Evolutionary conservation across 495 filamentous ascomycete species (phyloP).

Genomic region (Chaetomium fimeti): DNA sequence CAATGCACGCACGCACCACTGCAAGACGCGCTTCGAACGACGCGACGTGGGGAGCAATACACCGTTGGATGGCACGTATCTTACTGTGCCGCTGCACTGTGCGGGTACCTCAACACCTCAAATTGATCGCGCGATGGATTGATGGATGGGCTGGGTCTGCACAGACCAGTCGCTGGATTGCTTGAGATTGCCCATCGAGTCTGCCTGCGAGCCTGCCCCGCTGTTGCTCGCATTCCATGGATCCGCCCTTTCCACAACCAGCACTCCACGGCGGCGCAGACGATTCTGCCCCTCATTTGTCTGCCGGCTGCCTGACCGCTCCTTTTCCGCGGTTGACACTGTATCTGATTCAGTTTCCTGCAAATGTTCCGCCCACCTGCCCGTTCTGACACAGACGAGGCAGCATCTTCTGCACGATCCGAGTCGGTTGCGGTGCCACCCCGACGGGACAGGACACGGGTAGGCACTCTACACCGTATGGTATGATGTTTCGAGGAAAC

Average conservation of each 20-base stretch:
- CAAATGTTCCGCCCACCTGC: conserved; percentile 2
- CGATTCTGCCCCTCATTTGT: conserved; percentile 10
- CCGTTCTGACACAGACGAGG: not conserved
- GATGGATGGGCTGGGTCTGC: not conserved
- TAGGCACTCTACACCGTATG: no score
- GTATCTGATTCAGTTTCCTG: not conserved
- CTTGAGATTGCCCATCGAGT: not conserved
- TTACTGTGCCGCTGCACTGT: conserved; percentile 2
- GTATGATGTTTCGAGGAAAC: no score
- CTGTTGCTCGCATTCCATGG: not conserved
- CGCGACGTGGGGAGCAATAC: conserved; percentile 18
- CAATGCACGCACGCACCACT: not conserved
- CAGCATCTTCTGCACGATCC: not conserved
- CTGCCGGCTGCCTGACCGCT: conserved; percentile 11
- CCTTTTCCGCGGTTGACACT: conserved; percentile 4
- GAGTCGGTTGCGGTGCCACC: conserved; percentile 1
- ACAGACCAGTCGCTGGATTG: not conserved
- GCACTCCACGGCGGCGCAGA: not conserved
- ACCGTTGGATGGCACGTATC: not conserved
- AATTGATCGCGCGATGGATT: not conserved
- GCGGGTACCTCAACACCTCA: not conserved
- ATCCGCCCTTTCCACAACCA: not conserved
- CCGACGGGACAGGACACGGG: not conserved
- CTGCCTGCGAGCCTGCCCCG: not conserved
- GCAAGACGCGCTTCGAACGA: conserved; percentile 24